Conservation (phyloP, 805 yeast species). For the Pichia sporocuriosa region DNA sequence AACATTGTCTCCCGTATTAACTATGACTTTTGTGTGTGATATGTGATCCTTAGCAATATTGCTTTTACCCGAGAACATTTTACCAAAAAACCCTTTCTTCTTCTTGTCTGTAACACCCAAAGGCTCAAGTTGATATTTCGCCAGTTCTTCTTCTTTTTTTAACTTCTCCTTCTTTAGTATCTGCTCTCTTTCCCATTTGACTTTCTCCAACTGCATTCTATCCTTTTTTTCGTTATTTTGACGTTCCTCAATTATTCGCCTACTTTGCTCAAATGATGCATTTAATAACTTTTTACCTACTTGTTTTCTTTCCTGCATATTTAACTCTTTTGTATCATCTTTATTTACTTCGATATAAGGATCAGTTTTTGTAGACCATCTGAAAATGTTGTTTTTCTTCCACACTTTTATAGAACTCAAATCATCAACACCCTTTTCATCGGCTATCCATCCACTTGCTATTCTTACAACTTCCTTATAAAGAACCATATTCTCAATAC, state of each 20-base stretch:
- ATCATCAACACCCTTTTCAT: constrained; percentile 23
- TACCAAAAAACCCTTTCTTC: constrained; percentile 20
- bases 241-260: constrained; percentile 20
- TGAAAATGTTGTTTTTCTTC: constrained; percentile 12
- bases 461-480: constrained; percentile 13
- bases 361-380: constrained; percentile 14
- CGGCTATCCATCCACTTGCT: constrained; percentile 21
- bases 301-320: neutral
- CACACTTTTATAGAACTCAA: too few relatives aligned
- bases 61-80: constrained; percentile 24
- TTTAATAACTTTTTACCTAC: constrained; percentile 15
- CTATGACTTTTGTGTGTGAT: too few relatives aligned
- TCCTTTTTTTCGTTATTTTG: constrained; percentile 13
- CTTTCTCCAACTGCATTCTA: constrained; percentile 14
- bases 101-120: constrained; percentile 8
- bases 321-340: neutral
- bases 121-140: constrained; percentile 14
- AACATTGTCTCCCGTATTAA: too few relatives aligned
- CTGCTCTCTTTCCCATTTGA: constrained; percentile 21
- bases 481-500: constrained; percentile 12
- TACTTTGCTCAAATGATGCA: constrained; percentile 16
- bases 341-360: neutral
- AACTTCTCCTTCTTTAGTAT: constrained; percentile 15
- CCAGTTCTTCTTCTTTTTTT: constrained; percentile 20
- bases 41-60: constrained; percentile 25